Conservation (phyloP, 306 rosid species). For the Quercus agrifolia region DNA sequence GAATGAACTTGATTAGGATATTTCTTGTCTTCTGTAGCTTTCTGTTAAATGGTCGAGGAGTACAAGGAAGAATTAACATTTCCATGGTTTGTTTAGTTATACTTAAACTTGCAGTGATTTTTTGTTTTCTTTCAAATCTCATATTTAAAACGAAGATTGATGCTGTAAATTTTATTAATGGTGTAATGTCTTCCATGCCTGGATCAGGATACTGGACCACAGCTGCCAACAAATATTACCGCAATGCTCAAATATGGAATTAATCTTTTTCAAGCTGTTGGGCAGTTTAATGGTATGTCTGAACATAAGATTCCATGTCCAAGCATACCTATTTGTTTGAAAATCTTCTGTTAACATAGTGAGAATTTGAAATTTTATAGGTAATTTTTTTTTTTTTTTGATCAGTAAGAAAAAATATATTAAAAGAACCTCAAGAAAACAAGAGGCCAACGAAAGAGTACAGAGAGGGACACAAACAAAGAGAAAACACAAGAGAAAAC, state of each 20-base stretch:
- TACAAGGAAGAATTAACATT: background rate
- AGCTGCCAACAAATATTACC: conserved; percentile 8
- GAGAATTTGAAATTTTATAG: background rate
- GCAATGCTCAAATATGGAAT: conserved; percentile 2
- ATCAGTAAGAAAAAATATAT: too few species aligned
- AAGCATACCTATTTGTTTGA: background rate
- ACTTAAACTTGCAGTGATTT: background rate
- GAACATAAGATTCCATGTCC: background rate
- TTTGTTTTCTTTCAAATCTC: background rate
- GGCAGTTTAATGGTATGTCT: background rate
- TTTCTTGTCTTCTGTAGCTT: background rate
- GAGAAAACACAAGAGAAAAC: too few species aligned
- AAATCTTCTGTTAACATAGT: background rate
- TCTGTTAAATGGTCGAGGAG: background rate
- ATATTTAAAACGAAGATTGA: background rate
- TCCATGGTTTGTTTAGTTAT: conserved; percentile 1
- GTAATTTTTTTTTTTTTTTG: too few species aligned
- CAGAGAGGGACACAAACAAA: too few species aligned
- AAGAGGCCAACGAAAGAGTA: too few species aligned
- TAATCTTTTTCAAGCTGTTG: conserved; percentile 1
- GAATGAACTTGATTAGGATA: background rate
- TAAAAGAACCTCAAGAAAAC: too few species aligned
- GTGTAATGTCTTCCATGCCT: background rate
- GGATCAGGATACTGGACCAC: conserved; percentile 1
- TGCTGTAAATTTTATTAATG: background rate